phyloP scores from a whole-genome alignment of 148 eudicot genomes.

The Rhododendron ferrugineum region DNA sequence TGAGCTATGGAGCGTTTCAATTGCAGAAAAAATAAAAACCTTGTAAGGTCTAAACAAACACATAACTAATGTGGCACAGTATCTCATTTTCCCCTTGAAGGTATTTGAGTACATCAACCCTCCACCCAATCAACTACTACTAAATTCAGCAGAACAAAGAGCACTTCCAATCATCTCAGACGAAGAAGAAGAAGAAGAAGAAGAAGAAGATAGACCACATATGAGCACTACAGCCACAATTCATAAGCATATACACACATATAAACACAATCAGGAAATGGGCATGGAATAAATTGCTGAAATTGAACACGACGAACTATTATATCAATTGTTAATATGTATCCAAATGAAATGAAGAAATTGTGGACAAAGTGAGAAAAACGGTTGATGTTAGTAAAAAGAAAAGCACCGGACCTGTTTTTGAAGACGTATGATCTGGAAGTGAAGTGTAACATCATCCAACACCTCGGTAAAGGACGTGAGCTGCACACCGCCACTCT shows the following conservation, averaged over 20 bases:
- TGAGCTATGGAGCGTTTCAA: background rate
- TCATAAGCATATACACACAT: background rate
- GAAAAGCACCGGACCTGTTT: constrained; percentile 27
- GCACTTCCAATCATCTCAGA: background rate
- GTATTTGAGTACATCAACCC: background rate
- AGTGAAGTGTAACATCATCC: constrained; percentile 34
- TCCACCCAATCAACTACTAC: background rate
- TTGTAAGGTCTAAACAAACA: background rate
- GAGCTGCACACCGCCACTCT: constrained; percentile 19
- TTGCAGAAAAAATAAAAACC: background rate
- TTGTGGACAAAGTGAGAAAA: background rate
- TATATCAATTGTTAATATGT: background rate
- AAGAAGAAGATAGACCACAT: background rate
- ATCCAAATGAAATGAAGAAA: background rate
- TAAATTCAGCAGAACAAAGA: background rate
- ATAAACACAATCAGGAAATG: background rate
- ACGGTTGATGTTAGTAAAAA: background rate
- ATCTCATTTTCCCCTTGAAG: background rate
- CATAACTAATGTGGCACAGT: background rate
- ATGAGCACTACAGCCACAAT: background rate
- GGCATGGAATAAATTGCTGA: background rate
- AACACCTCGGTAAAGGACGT: constrained; percentile 32
- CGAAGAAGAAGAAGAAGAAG: background rate
- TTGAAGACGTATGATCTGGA: constrained; percentile 44
- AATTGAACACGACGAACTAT: background rate